Evolutionary conservation across 768 basidiomycete genomes (phyloP), one percentile per base, ranked within the genome.

Genomic region (Lactarius quietus): DNA sequence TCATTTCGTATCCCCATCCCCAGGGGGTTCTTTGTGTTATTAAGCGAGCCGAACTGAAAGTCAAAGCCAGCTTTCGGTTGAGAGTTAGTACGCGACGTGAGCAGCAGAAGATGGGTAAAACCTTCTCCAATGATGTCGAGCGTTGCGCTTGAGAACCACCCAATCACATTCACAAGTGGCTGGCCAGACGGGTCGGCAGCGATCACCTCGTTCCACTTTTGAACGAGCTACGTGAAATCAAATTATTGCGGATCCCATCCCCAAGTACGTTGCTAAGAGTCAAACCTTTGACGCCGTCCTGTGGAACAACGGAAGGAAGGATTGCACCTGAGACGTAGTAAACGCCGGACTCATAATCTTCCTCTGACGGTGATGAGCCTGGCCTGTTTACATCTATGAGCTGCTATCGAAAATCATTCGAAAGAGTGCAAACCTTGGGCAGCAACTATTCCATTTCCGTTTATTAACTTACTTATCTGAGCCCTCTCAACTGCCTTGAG

Each of bases 261-360:
- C 5, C 14, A 26, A 51, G 18, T 4, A 51, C 4, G n/a, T 20
- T 1, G 12, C 8, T 36, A 33, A 52, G 62, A 4, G 3, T 8
- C 61, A 12, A 15, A 71, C 72, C 67, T 71, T 73, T 14, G 43
- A 65, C 26, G 20, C 69, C 1, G 65, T 65, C 12, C 43, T n/a
- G 3, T 68, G 68, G 63, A 73, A 73, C 23, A 71, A 48, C 6
- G 73, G 68, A 43, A 72, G 61, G 68, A 69, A 72, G 18, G 73
- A 68, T 51, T 63, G 63, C 28, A 73, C 52, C 33, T 72, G 71
- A 23, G 59, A 48, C 1, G 70, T 65, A 14, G 63, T 67, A 66
- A 73, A 73, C 12, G 72, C 72, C 2, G 72, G 71, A 23, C 65
- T 71, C 71, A 73, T 72, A 45, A 73, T 71, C 64, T 69, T 73